phyloP scores from a whole-genome alignment of 2,329 filamentous ascomycete genomes.

The Cladosporium sp. region DNA sequence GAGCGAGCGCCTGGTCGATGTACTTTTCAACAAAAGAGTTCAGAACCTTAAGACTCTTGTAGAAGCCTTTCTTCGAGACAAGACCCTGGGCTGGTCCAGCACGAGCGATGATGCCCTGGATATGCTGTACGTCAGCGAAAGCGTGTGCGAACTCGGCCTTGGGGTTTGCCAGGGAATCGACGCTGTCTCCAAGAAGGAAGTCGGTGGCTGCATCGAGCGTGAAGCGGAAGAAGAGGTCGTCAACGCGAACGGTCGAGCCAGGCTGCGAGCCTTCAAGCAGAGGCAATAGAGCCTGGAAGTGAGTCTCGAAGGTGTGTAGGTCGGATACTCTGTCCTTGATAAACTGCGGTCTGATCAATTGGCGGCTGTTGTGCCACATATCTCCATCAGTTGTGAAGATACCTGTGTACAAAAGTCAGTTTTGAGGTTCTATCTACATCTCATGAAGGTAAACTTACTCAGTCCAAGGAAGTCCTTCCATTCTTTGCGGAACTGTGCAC shows the following conservation, averaged over 20 bases:
- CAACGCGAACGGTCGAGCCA: conserved; percentile 65
- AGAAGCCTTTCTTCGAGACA: conserved; percentile 67
- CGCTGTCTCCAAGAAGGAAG: conserved; percentile 78
- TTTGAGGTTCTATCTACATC: background rate
- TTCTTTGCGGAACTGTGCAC: conserved; percentile 70
- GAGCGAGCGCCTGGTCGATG: conserved; percentile 71
- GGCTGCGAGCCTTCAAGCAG: conserved; percentile 52
- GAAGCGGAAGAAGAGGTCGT: conserved; percentile 79
- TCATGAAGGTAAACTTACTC: conserved; percentile 46
- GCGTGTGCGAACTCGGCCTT: conserved; percentile 74
- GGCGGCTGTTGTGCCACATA: conserved; percentile 77
- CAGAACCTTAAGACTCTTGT: conserved; percentile 65
- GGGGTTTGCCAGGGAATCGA: conserved; percentile 61
- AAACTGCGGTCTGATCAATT: conserved; percentile 83
- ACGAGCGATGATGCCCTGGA: conserved; percentile 69
- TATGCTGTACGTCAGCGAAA: conserved; percentile 75
- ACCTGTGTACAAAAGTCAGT: conserved; percentile 35
- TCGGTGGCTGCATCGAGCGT: conserved; percentile 85
- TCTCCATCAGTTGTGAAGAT: conserved; percentile 74
- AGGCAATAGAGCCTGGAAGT: conserved; percentile 72
- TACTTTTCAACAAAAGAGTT: conserved; percentile 76
- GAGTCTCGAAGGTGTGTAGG: conserved; percentile 76
- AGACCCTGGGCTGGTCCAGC: conserved; percentile 64
- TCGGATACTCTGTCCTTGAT: conserved; percentile 82
- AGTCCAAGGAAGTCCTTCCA: conserved; percentile 77